Conservation (phyloP, 73 alveolate genomes). For the Paramecium sonneborni region DNA sequence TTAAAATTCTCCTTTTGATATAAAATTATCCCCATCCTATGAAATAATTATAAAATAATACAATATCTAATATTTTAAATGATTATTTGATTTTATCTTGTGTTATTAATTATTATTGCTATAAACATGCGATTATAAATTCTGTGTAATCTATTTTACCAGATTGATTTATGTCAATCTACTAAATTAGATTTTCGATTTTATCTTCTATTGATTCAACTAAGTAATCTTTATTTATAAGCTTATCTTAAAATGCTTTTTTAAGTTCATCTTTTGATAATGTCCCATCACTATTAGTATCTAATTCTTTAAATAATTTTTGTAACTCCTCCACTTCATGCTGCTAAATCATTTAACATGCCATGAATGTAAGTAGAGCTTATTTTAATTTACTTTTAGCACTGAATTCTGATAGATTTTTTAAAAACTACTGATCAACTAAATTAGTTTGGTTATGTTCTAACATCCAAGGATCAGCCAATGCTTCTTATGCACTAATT, state of each 20-base stretch:
- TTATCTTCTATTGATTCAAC: neutral
- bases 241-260: neutral
- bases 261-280: neutral
- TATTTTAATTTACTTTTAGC: slow-evolving; percentile 20
- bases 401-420: slow-evolving; percentile 30
- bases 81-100: slow-evolving; percentile 57
- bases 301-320: neutral
- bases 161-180: slow-evolving; percentile 59
- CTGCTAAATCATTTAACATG: neutral
- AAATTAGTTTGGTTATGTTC: neutral
- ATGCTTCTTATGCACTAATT: slow-evolving; percentile 23
- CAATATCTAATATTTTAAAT: slow-evolving; percentile 60
- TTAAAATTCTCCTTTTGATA: slow-evolving; percentile 54
- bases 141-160: slow-evolving; percentile 64
- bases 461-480: slow-evolving; percentile 40
- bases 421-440: neutral
- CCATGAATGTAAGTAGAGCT: slow-evolving; percentile 10
- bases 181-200: neutral
- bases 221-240: neutral
- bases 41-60: neutral
- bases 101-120: neutral
- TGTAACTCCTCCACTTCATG: neutral
- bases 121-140: slow-evolving; percentile 57
- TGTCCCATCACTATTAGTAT: slow-evolving; percentile 53
- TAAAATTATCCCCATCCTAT: slow-evolving; percentile 58